Percentiles rank a stretch among this genome's conserved stretches.
phyloP scores from a whole-genome alignment of 140 eudicot species.

The Artemisia princeps region DNA sequence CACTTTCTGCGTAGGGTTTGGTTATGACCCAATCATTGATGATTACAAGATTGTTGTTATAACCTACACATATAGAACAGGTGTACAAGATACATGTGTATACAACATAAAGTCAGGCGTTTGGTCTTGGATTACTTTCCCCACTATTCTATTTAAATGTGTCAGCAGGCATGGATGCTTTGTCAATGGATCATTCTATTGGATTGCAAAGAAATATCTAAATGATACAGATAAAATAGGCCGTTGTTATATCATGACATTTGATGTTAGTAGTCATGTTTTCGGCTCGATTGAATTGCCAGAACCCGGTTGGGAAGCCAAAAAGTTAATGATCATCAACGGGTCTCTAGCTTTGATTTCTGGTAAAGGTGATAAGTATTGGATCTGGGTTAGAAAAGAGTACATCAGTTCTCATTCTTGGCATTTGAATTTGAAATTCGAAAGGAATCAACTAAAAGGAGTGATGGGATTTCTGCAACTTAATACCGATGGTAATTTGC shows the following conservation, averaged over 20 bases:
- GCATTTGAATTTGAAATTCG: neutral
- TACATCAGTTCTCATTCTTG: neutral
- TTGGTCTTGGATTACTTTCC: conserved; percentile 13
- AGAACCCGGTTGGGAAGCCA: neutral
- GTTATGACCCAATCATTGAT: conserved; percentile 1
- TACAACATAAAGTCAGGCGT: neutral
- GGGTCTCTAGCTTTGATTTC: conserved; percentile 13
- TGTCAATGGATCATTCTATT: conserved; percentile 16
- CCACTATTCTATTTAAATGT: neutral
- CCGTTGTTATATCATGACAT: neutral
- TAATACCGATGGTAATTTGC: neutral
- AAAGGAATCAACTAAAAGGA: neutral
- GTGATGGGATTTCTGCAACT: neutral
- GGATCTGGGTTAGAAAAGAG: conserved; percentile 12
- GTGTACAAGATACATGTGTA: neutral
- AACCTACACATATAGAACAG: neutral
- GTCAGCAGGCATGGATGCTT: neutral
- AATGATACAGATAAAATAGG: no score
- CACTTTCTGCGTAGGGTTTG: neutral
- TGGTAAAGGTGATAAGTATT: neutral
- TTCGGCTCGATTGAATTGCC: conserved; percentile 11
- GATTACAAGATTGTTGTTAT: conserved; percentile 13
- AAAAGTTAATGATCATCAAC: neutral
- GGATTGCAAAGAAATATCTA: neutral
- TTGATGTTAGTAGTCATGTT: conserved; percentile 3